Base-by-base conservation (phyloP, 2,329 filamentous ascomycete species). In the Colletotrichum paranaense region DNA sequence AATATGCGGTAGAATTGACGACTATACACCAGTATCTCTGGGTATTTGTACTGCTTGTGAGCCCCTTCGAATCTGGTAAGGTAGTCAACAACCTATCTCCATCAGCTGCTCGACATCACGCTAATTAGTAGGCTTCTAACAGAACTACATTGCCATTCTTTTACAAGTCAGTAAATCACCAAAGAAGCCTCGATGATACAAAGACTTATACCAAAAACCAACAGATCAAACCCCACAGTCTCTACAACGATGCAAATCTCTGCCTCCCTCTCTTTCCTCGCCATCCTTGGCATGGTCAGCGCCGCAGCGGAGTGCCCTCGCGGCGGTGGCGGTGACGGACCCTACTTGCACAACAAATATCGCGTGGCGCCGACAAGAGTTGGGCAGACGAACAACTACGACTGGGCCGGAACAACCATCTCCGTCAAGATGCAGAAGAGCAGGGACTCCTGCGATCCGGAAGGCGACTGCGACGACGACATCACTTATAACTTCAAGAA, bases 401-500 rank as follows among this genome's bases (percentile, higher is more conserved):
- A 5, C 19, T 66, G 63, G 63, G 35, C n/a, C 22, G 63, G 52
- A 2, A 66, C 24, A 22, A 38, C n/a, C 5, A 30, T 66, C 9
- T 19, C n/a, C 14, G 32, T 66, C 52, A 66, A 66, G 32, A 66
- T 57, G 63, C 63, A 66, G 32, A n/a, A 49, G 7, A 66, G 35
- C 30, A 28, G 8, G 11, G 63, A 66, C 63, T 42, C 22, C 2
- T 66, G 63, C 24, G 22, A 38, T 5, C 52, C 63, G 1, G 52
- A 66, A 7, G 32, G 32, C 2, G 9, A 38, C 19, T 66, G 63
- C 32, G 16, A 57, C 14, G 63, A 66, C 11, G 16, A 16, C 16
- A 66, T 66, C 32, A 66, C 30, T 1, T 66, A 26, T 32, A 66
- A 66, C 63, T 57, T 66, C 30, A 66, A 66, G 5, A 66, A 66